Percentiles rank a stretch among this genome's conserved stretches.
Conservation (phyloP, 495 filamentous ascomycete species). For the Lophiotrema nucula region DNA sequence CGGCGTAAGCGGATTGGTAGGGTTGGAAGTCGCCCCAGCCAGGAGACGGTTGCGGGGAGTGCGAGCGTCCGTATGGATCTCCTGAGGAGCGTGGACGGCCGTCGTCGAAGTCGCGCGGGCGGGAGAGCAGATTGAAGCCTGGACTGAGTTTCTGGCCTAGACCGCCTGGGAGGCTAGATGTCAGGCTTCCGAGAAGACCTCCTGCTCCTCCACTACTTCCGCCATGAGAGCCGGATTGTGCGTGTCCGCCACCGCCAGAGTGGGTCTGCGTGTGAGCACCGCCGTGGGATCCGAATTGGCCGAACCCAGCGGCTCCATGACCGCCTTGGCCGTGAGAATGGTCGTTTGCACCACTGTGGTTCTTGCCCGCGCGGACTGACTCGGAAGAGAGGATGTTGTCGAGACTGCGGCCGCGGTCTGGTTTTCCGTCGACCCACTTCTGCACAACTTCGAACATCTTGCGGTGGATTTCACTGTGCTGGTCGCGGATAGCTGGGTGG, state of each 20-base stretch:
- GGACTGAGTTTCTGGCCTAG: constrained; percentile 13
- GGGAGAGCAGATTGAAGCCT: constrained; percentile 8
- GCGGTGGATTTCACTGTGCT: constrained; percentile 69
- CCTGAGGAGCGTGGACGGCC: neutral
- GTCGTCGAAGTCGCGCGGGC: constrained; percentile 8
- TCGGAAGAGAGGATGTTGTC: constrained; percentile 71
- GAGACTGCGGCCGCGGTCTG: constrained; percentile 57
- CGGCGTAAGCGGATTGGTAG: constrained; percentile 26
- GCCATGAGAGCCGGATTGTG: neutral
- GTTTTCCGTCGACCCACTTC: constrained; percentile 64
- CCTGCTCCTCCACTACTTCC: constrained; percentile 4
- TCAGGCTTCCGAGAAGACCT: constrained; percentile 10
- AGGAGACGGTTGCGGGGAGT: constrained; percentile 8
- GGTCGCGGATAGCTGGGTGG: constrained; percentile 77
- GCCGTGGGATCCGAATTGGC: neutral
- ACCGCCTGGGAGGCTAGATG: constrained; percentile 9
- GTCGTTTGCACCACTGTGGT: constrained; percentile 52
- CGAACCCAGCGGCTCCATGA: constrained; percentile 7
- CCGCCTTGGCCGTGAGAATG: constrained; percentile 30
- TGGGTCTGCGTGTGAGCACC: constrained; percentile 1
- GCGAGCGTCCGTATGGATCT: constrained; percentile 5
- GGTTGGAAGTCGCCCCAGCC: constrained; percentile 31
- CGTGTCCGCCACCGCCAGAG: constrained; percentile 3
- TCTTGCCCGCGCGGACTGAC: constrained; percentile 75
- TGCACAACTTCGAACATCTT: constrained; percentile 84